Evolutionary conservation across 1,139 yeast genomes (phyloP).

Genomic region (Lodderomyces oxycetoniae): DNA sequence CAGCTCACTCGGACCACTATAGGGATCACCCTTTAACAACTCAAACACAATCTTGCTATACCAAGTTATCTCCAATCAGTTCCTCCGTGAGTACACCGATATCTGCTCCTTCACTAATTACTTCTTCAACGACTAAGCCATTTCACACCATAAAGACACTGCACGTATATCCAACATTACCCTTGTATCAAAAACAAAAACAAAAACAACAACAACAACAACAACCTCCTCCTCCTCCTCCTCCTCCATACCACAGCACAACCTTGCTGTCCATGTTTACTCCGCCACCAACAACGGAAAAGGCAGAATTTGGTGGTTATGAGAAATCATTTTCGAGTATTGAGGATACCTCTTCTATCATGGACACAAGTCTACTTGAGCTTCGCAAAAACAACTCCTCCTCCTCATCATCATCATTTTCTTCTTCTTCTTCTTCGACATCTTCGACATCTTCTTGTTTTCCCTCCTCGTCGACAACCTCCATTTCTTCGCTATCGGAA

Average conservation of each 20-base stretch:
- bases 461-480: slow-evolving; percentile 5
- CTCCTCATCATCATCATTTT: slow-evolving; percentile 7
- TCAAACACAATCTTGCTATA: too few relatives aligned
- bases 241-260: slow-evolving; percentile 1
- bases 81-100: neutral
- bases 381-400: slow-evolving; percentile 8
- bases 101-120: slow-evolving; percentile 8
- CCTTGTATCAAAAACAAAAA: slow-evolving; percentile 12
- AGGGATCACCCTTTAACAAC: slow-evolving; percentile 33
- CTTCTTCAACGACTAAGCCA: slow-evolving; percentile 9
- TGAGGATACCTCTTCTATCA: slow-evolving; percentile 3
- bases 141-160: slow-evolving; percentile 2
- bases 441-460: slow-evolving; percentile 6
- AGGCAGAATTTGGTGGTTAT: neutral
- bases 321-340: neutral
- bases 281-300: slow-evolving; percentile 9
- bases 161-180: slow-evolving; percentile 1
- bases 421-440: slow-evolving; percentile 8
- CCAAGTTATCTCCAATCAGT: slow-evolving; percentile 11
- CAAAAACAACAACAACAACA: slow-evolving; percentile 2
- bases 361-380: slow-evolving; percentile 14
- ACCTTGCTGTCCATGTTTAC: slow-evolving; percentile 8
- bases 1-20: slow-evolving; percentile 15
- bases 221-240: slow-evolving; percentile 1
- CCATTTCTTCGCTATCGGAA: slow-evolving; percentile 11